Base-by-base conservation (phyloP, 805 yeast genomes). In the Suhomyces emberorum region DNA sequence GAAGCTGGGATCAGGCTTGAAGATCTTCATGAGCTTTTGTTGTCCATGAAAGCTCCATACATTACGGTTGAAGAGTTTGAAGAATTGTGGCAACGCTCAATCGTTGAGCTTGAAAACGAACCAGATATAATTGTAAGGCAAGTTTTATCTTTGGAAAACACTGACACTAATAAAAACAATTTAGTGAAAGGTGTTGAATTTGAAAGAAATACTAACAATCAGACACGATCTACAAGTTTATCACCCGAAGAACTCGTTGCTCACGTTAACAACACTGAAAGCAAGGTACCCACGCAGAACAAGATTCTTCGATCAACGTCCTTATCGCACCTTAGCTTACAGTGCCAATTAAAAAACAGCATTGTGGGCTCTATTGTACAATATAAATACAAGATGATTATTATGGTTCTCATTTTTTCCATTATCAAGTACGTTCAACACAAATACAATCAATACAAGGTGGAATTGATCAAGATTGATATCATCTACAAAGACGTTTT, bases 121-220 rank as follows among this genome's bases (percentile, higher is more conserved):
- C 81, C 84, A 28, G 86, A 79, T 57, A 72, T 82, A 55, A 77
- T 74, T 63, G 83, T 83, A 76, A 81, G 93, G 85, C 85, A 79
- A 74, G 86, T 80, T 73, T 39, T 28, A 21, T 22, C 17, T 4
- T 23, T 20, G 39, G 12, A 16, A 20, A 9, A 20, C 9, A 20
- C 22, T 20, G n/a, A n/a, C n/a, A n/a, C n/a, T n/a, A n/a, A n/a
- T n/a, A n/a, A n/a, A n/a, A n/a, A n/a, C n/a, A n/a, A n/a, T n/a
- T n/a, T n/a, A n/a, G n/a, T n/a, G 11, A 8, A 11, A 21, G 24
- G 31, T n/a, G n/a, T n/a, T n/a, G n/a, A n/a, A n/a, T n/a, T 30
- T 17, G 29, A 22, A 32, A 3, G n/a, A 27, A 24, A 37, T 45
- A 45, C 45, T 43, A 39, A 35, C 35, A 23, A 17, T 8, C 35